A percentile compares a stretch with the other conserved stretches of the same genome.
Evolutionary conservation across 768 basidiomycete species (phyloP).

Genomic region (Sistotremastrum suecicum): DNA sequence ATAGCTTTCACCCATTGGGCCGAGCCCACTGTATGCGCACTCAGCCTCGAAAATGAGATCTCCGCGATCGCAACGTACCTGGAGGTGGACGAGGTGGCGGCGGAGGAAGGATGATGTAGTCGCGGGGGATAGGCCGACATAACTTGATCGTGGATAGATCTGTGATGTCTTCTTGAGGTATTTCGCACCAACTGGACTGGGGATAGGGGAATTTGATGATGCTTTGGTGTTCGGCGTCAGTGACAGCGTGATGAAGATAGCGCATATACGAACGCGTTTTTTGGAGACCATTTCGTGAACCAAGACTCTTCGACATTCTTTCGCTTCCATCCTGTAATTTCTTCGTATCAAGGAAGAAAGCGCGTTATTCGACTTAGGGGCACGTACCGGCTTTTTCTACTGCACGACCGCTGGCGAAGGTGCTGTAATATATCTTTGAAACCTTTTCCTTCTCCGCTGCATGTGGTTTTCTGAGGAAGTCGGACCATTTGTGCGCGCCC

Average conservation of each 20-base stretch:
- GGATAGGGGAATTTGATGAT: constrained; percentile 28
- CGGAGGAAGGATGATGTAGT: constrained; percentile 12
- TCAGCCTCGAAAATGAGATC: too few species aligned
- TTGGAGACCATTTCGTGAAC: constrained; percentile 25
- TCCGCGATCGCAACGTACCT: constrained; percentile 13
- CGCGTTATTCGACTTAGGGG: background rate
- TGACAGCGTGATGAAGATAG: background rate
- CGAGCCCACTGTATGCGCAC: too few species aligned
- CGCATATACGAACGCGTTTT: constrained; percentile 17
- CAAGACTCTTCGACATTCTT: constrained; percentile 27
- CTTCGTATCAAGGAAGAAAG: background rate
- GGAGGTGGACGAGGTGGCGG: constrained; percentile 16
- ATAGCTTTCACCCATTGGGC: too few species aligned
- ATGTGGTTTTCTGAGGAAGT: constrained; percentile 27
- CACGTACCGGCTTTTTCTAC: constrained; percentile 35
- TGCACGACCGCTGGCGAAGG: constrained; percentile 26
- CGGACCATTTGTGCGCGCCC: constrained; percentile 37
- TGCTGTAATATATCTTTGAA: constrained; percentile 28
- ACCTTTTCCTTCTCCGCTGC: constrained; percentile 23
- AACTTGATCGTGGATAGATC: constrained; percentile 13
- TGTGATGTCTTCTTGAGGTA: constrained; percentile 26
- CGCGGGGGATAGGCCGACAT: constrained; percentile 30
- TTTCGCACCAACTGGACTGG: constrained; percentile 20
- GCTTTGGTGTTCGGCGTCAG: constrained; percentile 8
- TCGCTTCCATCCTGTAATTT: constrained; percentile 32